phyloP scores from a whole-genome alignment of 768 basidiomycete genomes.

The Suillus ampliporus region DNA sequence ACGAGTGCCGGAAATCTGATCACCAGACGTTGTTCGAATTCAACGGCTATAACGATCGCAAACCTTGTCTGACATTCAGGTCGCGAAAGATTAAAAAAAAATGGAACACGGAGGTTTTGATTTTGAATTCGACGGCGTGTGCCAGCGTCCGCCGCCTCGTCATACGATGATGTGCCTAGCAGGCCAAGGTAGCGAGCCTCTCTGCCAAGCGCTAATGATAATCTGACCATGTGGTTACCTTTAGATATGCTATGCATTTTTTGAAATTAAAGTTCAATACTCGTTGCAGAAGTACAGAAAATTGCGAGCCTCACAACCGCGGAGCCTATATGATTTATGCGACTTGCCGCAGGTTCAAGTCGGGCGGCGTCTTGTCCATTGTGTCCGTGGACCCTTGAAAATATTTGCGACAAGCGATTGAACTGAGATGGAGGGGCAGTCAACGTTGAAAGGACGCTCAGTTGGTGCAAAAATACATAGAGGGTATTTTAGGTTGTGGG shows the following conservation, averaged over 20 bases:
- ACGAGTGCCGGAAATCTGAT: not conserved
- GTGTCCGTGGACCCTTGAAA: conserved; percentile 1
- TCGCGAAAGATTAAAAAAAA: not conserved
- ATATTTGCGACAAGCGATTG: not conserved
- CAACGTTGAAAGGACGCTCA: not conserved
- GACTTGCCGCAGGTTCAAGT: not conserved
- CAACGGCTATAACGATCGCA: not conserved
- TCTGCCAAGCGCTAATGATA: not conserved
- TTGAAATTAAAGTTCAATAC: not conserved
- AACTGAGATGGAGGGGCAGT: too few relatives aligned
- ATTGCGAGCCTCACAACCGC: not conserved
- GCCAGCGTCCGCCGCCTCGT: not conserved
- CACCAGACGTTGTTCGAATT: not conserved
- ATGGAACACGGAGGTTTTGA: not conserved
- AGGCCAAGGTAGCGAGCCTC: too few relatives aligned
- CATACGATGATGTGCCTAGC: not conserved
- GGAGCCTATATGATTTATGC: conserved; percentile 1
- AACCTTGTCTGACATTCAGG: conserved; percentile 1
- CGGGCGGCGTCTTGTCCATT: not conserved
- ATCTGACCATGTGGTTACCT: not conserved
- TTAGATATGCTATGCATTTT: conserved; percentile 6
- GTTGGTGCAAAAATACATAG: not conserved
- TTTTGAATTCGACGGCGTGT: not conserved
- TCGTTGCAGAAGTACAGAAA: not conserved
- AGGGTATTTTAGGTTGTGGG: not conserved